Conservation (phyloP, 495 filamentous ascomycete species). For the Hyaloscypha finlandica region DNA sequence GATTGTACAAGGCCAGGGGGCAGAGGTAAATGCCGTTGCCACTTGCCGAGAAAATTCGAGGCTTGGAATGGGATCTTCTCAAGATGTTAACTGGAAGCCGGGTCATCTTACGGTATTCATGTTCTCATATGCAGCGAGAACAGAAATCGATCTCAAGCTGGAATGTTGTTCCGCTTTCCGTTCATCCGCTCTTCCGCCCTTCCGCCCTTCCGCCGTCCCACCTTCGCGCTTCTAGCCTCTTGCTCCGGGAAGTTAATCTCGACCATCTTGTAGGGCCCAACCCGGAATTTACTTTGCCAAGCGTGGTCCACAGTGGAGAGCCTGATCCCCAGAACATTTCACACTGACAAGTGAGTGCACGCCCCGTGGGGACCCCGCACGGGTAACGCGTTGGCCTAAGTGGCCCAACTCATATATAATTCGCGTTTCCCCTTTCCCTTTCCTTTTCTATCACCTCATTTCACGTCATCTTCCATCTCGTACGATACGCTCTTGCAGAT, state of each 20-base stretch:
- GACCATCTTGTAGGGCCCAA: background rate
- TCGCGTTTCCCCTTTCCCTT: background rate
- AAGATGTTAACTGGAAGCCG: background rate
- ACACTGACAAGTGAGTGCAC: background rate
- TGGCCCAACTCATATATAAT: background rate
- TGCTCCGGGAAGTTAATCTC: background rate
- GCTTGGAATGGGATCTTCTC: background rate
- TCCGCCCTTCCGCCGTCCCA: background rate
- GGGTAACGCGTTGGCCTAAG: background rate
- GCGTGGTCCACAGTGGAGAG: background rate
- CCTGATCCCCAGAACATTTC: background rate
- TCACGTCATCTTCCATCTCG: background rate
- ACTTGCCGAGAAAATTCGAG: background rate
- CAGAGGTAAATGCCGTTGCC: background rate
- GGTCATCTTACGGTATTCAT: background rate
- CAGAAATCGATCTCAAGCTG: background rate
- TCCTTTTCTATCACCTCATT: too few relatives aligned
- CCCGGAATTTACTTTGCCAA: too few relatives aligned
- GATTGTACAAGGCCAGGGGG: background rate
- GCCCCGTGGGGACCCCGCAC: background rate
- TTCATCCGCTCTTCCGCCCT: background rate
- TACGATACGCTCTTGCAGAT: background rate
- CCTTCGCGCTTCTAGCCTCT: background rate
- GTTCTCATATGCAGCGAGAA: background rate
- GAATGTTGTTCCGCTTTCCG: background rate